Conservation (phyloP, 306 rosid species). For the Cyamopsis tetragonoloba region DNA sequence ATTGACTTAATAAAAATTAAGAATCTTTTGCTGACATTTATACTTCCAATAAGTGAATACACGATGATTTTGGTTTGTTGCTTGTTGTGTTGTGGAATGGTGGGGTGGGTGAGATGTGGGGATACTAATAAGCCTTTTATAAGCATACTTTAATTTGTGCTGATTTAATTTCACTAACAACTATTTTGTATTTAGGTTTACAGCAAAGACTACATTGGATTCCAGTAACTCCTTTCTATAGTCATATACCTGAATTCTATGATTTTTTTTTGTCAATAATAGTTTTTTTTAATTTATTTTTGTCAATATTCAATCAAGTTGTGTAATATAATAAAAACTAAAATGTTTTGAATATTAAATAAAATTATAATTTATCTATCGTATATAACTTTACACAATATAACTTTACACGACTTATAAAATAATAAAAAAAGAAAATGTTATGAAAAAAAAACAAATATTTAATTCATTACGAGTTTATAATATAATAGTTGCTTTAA, state of each 20-base stretch:
- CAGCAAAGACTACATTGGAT: conserved; percentile 24
- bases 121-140: neutral
- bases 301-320: too few relatives aligned
- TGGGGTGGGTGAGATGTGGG: conserved; percentile 31
- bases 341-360: too few relatives aligned
- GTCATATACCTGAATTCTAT: neutral
- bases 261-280: neutral
- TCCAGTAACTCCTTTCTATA: conserved; percentile 6
- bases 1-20: neutral
- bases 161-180: conserved; percentile 12
- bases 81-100: conserved; percentile 22
- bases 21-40: conserved; percentile 9
- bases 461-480: too few relatives aligned
- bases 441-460: neutral
- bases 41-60: conserved; percentile 9
- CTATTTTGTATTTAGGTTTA: conserved; percentile 26
- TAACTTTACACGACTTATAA: too few relatives aligned
- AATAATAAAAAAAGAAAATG: too few relatives aligned
- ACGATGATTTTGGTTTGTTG: conserved; percentile 24
- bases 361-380: too few relatives aligned
- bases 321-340: too few relatives aligned
- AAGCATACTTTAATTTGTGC: conserved; percentile 19
- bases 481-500: too few relatives aligned
- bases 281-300: too few relatives aligned
- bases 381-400: too few relatives aligned